phyloP scores from a whole-genome alignment of 2,329 filamentous ascomycete genomes.

The Calonectria hawksworthii region DNA sequence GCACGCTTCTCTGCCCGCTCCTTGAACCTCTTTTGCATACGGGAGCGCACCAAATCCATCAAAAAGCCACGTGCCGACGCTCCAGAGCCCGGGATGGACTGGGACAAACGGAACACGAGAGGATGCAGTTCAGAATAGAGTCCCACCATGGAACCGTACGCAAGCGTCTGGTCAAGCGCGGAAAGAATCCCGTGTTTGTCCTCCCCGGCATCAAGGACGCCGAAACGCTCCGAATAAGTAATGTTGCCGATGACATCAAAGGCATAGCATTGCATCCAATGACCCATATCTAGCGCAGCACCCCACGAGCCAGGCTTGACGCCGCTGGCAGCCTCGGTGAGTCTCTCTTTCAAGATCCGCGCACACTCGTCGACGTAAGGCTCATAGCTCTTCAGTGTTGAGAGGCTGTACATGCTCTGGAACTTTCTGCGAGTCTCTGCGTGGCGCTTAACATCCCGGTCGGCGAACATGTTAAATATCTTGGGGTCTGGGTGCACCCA shows the following conservation, averaged over 20 bases:
- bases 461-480: background rate
- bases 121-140: background rate
- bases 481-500: background rate
- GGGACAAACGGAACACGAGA: background rate
- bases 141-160: background rate
- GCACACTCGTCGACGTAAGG: constrained; percentile 3
- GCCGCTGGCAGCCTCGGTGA: background rate
- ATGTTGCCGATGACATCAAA: constrained; percentile 1
- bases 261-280: constrained; percentile 6
- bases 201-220: background rate
- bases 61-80: background rate
- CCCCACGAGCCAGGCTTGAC: background rate
- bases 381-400: background rate
- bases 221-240: constrained; percentile 1
- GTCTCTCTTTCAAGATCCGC: background rate
- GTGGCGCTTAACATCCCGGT: background rate
- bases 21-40: background rate
- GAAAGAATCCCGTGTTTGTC: background rate
- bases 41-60: background rate
- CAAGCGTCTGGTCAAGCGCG: background rate
- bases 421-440: background rate
- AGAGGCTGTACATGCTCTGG: constrained; percentile 1
- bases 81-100: background rate
- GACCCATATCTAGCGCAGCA: background rate
- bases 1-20: background rate